phyloP scores from a whole-genome alignment of 164 flowering plant species.

The Sedum album region DNA sequence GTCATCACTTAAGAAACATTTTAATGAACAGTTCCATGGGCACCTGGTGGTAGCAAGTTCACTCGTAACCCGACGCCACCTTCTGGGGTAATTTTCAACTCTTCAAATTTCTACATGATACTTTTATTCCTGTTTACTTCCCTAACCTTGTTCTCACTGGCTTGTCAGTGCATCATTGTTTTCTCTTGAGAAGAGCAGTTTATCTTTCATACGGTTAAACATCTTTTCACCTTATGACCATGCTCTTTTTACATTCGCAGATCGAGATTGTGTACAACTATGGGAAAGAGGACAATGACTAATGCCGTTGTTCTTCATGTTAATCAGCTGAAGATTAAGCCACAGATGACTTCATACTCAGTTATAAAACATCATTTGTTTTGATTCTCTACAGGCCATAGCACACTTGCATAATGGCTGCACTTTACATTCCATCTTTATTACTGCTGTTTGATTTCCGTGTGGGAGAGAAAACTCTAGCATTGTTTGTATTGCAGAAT shows the following conservation, averaged over 20 bases:
- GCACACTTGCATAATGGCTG: too few species aligned
- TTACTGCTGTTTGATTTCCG: not conserved
- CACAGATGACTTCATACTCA: not conserved
- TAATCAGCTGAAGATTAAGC: constrained; percentile 12
- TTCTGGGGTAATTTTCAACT: constrained; percentile 46
- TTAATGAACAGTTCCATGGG: constrained; percentile 80
- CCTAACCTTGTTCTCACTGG: not conserved
- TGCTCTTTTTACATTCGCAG: constrained; percentile 35
- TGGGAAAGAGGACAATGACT: constrained; percentile 51
- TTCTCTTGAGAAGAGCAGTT: not conserved
- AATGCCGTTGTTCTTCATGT: constrained; percentile 13
- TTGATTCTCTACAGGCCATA: too few species aligned
- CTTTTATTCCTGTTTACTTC: not conserved
- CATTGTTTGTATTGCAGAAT: not conserved
- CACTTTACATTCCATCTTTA: not conserved
- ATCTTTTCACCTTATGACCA: not conserved
- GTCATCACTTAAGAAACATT: not conserved
- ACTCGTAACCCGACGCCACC: constrained; percentile 77
- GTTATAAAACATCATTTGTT: too few species aligned
- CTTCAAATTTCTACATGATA: not conserved
- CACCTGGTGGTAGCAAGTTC: constrained; percentile 91
- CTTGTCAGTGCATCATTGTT: not conserved
- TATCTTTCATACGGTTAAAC: not conserved
- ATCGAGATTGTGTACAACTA: constrained; percentile 86
- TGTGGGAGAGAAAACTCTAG: not conserved